Evolutionary conservation across 495 filamentous ascomycete species (phyloP), one percentile per base, ranked within the genome.

Genomic region (Hypoxylon fragiforme): DNA sequence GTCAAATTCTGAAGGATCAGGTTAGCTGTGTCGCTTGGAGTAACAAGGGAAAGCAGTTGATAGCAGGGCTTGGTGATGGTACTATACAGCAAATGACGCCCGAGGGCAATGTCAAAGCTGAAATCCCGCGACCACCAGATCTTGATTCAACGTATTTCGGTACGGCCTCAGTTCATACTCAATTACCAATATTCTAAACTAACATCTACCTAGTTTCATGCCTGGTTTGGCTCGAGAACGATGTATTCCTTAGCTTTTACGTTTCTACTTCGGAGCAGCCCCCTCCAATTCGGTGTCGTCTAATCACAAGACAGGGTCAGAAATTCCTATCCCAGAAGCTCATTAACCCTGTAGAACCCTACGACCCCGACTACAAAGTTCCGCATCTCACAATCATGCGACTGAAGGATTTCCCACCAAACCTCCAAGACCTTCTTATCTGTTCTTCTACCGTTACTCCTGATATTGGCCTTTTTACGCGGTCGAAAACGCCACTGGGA

Each of bases 11-110:
- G 51, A 87, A 84, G 52, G 73, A 81, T 20, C 84, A 86, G 20
- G 92, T 96, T 9, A 91, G 87, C 63, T 92, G 87, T 65, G 82
- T 91, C 1, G 84, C 88, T 32, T 99, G 95, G 95, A 97, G 92
- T 65, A 85, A 82, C 43, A 89, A 84, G 60, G 95, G 95, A 34
- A 97, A 95, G 66, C 92, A 96, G 67, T 75, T 99, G 16, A 81
- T 97, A 4, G 95, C 91, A 57, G 95, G 95, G 21, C 79, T 95
- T 58, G 85, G 77, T 13, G 83, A 96, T 70, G 94, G 92, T 41
- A 84, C 84, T 15, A 83, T 85, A 30, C 84, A 80, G 51, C 92
- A 96, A 64, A 85, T 97, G 83, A 90, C 86, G 1, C 88, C 87
- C 0, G 80, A 89, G 42, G 94, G 92, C 22, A 76, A 74, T 11